Evolutionary conservation across 73 alveolate species (phyloP), one percentile per base, ranked within the genome.

Genomic region (Tetrahymena malaccensis): DNA sequence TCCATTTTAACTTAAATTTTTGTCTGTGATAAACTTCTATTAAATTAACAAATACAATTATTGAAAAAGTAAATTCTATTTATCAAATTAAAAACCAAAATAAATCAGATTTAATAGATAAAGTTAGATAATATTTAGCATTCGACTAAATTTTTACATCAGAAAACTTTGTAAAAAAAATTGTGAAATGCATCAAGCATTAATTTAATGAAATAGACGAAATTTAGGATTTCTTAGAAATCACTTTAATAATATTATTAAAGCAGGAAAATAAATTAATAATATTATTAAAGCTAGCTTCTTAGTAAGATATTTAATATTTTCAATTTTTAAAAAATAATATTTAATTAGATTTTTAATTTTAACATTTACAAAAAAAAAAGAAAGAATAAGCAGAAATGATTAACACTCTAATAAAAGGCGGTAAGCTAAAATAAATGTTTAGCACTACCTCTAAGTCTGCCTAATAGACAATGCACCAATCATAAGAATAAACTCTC

Each of bases 401-500:
- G 83, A 50, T 50, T 50, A 50, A 50, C 83, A 13, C 83, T 50
- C 31, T 50, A 15, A 50, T 8, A 50, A 50, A 50, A 19, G 8
- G 83, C 16, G 83, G 31, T 50, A 11, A 50, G 27, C 16, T 50
- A 31, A 70, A 31, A 70, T 22, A 27, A 22, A 27, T 70, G 40
- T 70, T 70, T 31, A 70, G 89, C 37, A 70, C 89, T 70, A 33
- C 31, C 17, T 70, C 34, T 27, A 22, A 70, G 25, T 17, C 89
- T 27, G 37, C 89, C 25, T n/a, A 0, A 25, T n/a, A 70, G 25
- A 22, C 89, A 8, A 17, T 70, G 37, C 89, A 70, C 25, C 17
- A 17, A 11, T 70, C 89, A 27, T 70, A 70, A 70, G 37, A 70
- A 70, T 7, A 97, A 93, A 96, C 98, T 83, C 94, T 97, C 8